Evolutionary conservation across 2,329 filamentous ascomycete species (phyloP).

Genomic region (Gyromitra esculenta): DNA sequence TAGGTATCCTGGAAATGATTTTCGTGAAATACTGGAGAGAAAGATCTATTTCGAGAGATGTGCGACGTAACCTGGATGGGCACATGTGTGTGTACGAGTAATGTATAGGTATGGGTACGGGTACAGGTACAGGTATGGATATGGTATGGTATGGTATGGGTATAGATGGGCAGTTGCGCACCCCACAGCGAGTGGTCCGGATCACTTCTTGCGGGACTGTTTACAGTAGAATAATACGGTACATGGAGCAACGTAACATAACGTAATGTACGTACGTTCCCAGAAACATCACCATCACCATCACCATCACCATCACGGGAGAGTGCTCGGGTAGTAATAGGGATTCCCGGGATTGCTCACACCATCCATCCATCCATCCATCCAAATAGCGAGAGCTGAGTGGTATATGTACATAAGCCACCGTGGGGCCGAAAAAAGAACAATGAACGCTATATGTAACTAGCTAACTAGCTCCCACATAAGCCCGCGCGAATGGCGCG

Average conservation of each 20-base stretch:
- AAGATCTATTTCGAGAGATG: conserved; percentile 29
- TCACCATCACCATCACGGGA: neutral
- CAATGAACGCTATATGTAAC: neutral
- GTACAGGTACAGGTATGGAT: too few relatives aligned
- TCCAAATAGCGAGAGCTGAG: conserved; percentile 2
- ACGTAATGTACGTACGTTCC: too few relatives aligned
- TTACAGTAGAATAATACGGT: neutral
- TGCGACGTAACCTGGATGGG: conserved; percentile 20
- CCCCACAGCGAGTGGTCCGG: neutral
- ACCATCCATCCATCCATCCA: neutral
- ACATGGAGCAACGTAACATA: too few relatives aligned
- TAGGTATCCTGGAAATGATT: conserved; percentile 11
- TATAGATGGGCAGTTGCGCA: too few relatives aligned
- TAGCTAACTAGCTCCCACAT: conserved; percentile 11
- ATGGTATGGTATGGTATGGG: too few relatives aligned
- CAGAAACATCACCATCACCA: too few relatives aligned
- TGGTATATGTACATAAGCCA: conserved; percentile 26
- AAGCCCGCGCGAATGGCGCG: conserved; percentile 46
- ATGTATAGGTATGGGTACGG: conserved; percentile 30
- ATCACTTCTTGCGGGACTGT: neutral
- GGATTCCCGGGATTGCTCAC: conserved; percentile 12
- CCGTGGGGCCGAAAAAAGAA: conserved; percentile 3
- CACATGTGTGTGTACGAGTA: conserved; percentile 10
- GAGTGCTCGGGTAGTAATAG: conserved; percentile 30
- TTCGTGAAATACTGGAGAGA: neutral